phyloP scores from a whole-genome alignment of 2,329 filamentous ascomycete species.

The Aspergillus hortae region DNA sequence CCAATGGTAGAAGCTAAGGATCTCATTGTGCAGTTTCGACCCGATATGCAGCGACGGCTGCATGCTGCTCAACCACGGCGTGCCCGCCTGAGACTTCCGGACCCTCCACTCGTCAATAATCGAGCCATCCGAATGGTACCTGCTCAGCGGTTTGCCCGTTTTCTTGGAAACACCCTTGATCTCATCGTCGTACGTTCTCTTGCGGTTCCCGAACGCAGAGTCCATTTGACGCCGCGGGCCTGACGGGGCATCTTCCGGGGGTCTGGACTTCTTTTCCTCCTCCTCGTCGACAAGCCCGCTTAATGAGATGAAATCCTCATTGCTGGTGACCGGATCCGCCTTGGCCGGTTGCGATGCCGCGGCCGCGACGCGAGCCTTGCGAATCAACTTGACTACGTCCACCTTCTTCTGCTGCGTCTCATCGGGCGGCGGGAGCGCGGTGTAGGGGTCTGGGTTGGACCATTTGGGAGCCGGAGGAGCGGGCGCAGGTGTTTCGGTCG shows the following conservation, averaged over 20 bases:
- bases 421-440: constrained; percentile 75
- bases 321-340: constrained; percentile 53
- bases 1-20: constrained; percentile 83
- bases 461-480: constrained; percentile 62
- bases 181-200: constrained; percentile 69
- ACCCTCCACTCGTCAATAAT: constrained; percentile 54
- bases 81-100: constrained; percentile 38
- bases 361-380: constrained; percentile 73
- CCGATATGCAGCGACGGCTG: constrained; percentile 30
- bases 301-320: constrained; percentile 87
- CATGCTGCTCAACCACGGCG: constrained; percentile 58
- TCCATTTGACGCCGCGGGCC: constrained; percentile 34
- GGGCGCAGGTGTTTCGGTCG: constrained; percentile 21
- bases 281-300: constrained; percentile 62
- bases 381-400: constrained; percentile 86
- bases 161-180: constrained; percentile 58
- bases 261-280: constrained; percentile 28
- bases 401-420: constrained; percentile 70
- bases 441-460: constrained; percentile 96
- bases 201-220: constrained; percentile 60
- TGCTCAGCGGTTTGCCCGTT: constrained; percentile 50
- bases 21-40: constrained; percentile 78
- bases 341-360: constrained; percentile 44
- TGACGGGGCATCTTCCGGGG: constrained; percentile 36
- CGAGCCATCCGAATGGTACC: constrained; percentile 49